Evolutionary conservation across 2,329 filamentous ascomycete genomes (phyloP).

Genomic region (Stagonosporopsis cucurbitacearum): DNA sequence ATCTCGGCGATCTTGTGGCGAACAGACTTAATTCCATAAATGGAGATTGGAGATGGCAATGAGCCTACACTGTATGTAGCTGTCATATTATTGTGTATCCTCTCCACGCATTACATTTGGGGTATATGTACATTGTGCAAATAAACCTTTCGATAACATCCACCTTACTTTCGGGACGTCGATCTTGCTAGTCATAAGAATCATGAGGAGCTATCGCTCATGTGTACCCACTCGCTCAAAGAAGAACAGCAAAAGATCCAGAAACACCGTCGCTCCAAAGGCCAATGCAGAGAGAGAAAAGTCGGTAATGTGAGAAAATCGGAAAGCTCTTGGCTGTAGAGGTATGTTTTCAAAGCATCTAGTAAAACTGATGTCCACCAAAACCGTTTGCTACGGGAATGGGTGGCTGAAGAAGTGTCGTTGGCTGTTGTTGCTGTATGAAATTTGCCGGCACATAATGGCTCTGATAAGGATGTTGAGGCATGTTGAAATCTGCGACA

Average conservation of each 20-base stretch:
- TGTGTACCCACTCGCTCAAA: background rate
- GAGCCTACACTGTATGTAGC: constrained; percentile 1
- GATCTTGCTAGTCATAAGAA: constrained; percentile 9
- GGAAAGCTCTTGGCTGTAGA: background rate
- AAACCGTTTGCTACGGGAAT: constrained; percentile 29
- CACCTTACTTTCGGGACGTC: background rate
- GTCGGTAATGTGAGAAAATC: constrained; percentile 11
- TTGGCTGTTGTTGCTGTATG: constrained; percentile 36
- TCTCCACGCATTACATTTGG: constrained; percentile 8
- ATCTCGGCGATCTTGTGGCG: background rate
- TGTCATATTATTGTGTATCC: constrained; percentile 14
- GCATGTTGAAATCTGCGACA: constrained; percentile 75
- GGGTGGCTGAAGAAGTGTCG: constrained; percentile 30
- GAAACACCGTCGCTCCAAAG: constrained; percentile 8
- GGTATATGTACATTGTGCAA: constrained; percentile 18
- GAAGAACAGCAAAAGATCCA: background rate
- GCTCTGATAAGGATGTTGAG: constrained; percentile 81
- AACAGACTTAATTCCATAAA: too few species aligned
- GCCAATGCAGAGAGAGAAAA: constrained; percentile 2
- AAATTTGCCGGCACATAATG: constrained; percentile 77
- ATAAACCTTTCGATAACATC: constrained; percentile 2
- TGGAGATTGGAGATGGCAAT: too few species aligned
- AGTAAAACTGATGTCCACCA: constrained; percentile 31
- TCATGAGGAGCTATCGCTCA: constrained; percentile 10
- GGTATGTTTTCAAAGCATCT: background rate